Evolutionary conservation across 2,329 filamentous ascomycete species (phyloP), one percentile per base, ranked within the genome.

Genomic region (Didymella pomorum): DNA sequence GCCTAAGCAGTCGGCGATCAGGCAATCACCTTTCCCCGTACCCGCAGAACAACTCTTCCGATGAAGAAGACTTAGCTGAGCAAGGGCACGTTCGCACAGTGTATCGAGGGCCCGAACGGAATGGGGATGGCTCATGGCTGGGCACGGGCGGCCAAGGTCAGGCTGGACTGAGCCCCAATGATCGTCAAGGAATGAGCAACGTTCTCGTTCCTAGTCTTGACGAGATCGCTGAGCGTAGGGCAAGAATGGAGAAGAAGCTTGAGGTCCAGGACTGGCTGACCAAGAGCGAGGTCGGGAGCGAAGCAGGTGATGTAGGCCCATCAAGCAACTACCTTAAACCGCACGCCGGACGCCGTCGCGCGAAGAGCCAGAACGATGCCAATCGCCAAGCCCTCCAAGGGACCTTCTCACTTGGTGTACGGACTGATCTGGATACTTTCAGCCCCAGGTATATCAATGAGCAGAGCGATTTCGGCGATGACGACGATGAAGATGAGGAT

Each of bases 181-280:
- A 79, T 33, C 79, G 84, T 43, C 77, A 75, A 28, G 63, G 70
- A 29, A 68, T 80, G 61, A 72, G 70, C 4, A 71, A 82, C 52
- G 71, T 75, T 16, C 78, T 77, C 44, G 75, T 84, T 4, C 78
- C 77, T 14, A 85, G 79, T 47, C 74, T 84, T 8, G 82, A 83
- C 46, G 83, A 86, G 25, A 73, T 84, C 47, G 78, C 80, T 46
- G 74, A 80, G 42, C 74, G 80, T 56, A 78, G 80, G 48, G 74
- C 80, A 31, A 72, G 79, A 29, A 77, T 80, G 3, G 81, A 84
- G 49, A 84, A 81, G 65, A 84, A 84, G 56, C 76, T 79, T 9
- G 82, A 84, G 52, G 84, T 87, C 31, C 77, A 79, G 50, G 75
- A 79, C 21, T 87, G 84, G 84, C 78, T 85, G 3, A 79, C 74